phyloP scores from a whole-genome alignment of 768 basidiomycete species.

The Pisolithus albus region DNA sequence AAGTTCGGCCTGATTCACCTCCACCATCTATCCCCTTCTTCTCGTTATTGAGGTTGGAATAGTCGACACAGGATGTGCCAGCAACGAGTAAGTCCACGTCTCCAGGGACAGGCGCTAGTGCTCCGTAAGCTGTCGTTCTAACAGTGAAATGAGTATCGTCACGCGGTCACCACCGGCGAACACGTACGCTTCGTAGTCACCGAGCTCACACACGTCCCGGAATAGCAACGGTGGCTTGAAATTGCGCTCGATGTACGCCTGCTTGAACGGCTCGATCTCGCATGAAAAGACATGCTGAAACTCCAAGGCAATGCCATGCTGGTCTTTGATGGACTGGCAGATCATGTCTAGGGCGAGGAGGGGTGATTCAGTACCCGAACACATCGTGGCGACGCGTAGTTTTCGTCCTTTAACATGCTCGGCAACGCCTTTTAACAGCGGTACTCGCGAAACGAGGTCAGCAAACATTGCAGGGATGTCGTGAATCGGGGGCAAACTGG shows the following conservation, averaged over 20 bases:
- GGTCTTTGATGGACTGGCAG: conserved; percentile 64
- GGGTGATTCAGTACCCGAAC: conserved; percentile 93
- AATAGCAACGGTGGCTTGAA: conserved; percentile 90
- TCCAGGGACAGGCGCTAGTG: conserved; percentile 77
- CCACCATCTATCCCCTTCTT: conserved; percentile 85
- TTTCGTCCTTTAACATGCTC: conserved; percentile 69
- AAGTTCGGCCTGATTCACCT: conserved; percentile 91
- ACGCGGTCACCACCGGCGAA: background rate
- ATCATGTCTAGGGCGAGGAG: conserved; percentile 85
- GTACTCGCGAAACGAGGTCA: conserved; percentile 61
- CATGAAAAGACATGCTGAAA: conserved; percentile 94
- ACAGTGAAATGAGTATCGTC: conserved; percentile 5
- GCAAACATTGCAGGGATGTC: conserved; percentile 67
- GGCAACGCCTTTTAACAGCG: conserved; percentile 59
- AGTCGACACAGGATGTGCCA: conserved; percentile 95
- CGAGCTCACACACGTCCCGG: conserved; percentile 89
- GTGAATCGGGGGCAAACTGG: conserved; percentile 70
- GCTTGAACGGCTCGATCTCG: conserved; percentile 96
- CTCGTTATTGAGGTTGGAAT: conserved; percentile 91
- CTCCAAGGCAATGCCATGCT: conserved; percentile 56
- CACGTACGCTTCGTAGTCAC: conserved; percentile 67
- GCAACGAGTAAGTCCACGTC: conserved; percentile 88
- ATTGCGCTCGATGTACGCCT: conserved; percentile 95
- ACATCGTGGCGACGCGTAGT: conserved; percentile 94
- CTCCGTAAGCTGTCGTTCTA: conserved; percentile 90